Conservation (phyloP, 495 filamentous ascomycete genomes). For the Aspergillus affinis region DNA sequence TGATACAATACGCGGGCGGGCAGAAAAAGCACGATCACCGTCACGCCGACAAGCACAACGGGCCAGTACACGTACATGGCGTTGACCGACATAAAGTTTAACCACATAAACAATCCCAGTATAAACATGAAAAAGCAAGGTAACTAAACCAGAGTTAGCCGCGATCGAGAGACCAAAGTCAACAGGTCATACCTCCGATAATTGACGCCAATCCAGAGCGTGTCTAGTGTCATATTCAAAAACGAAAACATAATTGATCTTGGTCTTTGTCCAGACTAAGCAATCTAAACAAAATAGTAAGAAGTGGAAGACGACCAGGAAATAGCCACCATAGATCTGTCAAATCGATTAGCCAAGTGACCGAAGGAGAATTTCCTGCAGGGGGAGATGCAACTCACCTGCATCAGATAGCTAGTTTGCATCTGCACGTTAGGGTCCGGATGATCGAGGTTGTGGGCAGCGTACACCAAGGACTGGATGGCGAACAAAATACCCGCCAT, state of each 20-base stretch:
- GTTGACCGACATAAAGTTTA: constrained; percentile 76
- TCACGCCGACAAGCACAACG: constrained; percentile 71
- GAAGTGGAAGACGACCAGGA: constrained; percentile 71
- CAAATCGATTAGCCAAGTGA: not conserved
- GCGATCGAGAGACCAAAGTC: not conserved
- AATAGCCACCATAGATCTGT: constrained; percentile 84
- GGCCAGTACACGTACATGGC: constrained; percentile 84
- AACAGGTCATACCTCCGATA: constrained; percentile 59
- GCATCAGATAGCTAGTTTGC: constrained; percentile 73
- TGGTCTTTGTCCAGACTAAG: constrained; percentile 73
- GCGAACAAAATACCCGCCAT: constrained; percentile 72
- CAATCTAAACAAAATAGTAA: constrained; percentile 76
- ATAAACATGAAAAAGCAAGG: constrained; percentile 75
- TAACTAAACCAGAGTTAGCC: constrained; percentile 45
- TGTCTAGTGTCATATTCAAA: constrained; percentile 92
- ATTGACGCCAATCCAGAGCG: constrained; percentile 83
- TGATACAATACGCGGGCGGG: constrained; percentile 74
- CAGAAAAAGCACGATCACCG: constrained; percentile 66
- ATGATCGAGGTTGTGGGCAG: constrained; percentile 50
- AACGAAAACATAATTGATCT: constrained; percentile 94
- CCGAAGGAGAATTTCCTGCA: not conserved
- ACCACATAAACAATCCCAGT: constrained; percentile 76
- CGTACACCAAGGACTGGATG: constrained; percentile 72
- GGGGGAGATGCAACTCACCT: constrained; percentile 43
- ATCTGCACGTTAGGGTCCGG: constrained; percentile 44